phyloP scores from a whole-genome alignment of 495 filamentous ascomycete genomes.

The Halenospora varia region DNA sequence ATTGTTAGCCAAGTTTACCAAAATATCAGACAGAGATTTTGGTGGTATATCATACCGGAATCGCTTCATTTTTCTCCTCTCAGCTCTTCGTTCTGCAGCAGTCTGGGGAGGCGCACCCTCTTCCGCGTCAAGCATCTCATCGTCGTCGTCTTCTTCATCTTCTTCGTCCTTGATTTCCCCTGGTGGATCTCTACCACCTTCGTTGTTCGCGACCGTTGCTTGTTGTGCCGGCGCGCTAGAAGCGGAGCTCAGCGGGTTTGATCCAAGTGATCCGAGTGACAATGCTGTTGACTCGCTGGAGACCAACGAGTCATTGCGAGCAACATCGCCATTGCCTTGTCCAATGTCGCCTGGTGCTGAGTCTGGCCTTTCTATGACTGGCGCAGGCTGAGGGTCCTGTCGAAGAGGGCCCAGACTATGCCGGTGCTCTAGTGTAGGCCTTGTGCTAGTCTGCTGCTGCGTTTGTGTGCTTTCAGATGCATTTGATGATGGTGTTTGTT shows the following conservation, averaged over 20 bases:
- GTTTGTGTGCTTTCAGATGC: conserved; percentile 36
- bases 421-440: conserved; percentile 22
- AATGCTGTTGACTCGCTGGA: conserved; percentile 34
- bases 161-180: conserved; percentile 17
- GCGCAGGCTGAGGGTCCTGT: conserved; percentile 33
- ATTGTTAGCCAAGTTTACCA: neutral
- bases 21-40: neutral
- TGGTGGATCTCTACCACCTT: conserved; percentile 34
- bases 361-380: conserved; percentile 25
- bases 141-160: conserved; percentile 39
- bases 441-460: conserved; percentile 37
- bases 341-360: conserved; percentile 21
- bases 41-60: conserved; percentile 62
- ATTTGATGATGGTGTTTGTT: conserved; percentile 35
- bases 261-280: conserved; percentile 34
- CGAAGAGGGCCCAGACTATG: conserved; percentile 21
- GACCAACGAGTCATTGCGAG: conserved; percentile 40
- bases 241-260: conserved; percentile 36
- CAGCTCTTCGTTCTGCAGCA: conserved; percentile 66
- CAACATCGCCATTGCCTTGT: neutral
- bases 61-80: conserved; percentile 92
- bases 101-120: conserved; percentile 49
- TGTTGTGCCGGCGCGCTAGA: conserved; percentile 29
- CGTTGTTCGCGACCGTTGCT: conserved; percentile 14
- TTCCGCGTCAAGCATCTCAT: conserved; percentile 47